Evolutionary conservation across 176 grass and related monocot genomes (phyloP).

Genomic region (Aechmea fasciata): DNA sequence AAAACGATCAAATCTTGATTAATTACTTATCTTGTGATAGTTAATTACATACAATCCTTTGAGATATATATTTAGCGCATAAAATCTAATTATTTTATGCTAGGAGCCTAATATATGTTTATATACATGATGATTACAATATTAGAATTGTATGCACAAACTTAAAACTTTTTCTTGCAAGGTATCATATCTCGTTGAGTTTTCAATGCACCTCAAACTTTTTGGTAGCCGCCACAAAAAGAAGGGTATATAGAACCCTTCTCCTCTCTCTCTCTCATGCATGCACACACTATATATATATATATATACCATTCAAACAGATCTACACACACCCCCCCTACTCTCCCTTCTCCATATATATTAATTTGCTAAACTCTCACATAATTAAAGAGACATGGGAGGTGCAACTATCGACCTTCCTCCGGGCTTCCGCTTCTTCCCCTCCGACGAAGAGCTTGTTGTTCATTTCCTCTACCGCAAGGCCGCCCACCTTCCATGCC

Average conservation of each 20-base stretch:
- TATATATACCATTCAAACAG: background rate
- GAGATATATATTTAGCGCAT: too few relatives aligned
- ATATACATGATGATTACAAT: too few relatives aligned
- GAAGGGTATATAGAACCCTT: background rate
- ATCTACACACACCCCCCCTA: constrained; percentile 16
- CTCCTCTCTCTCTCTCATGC: background rate
- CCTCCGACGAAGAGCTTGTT: constrained; percentile 83
- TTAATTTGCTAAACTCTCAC: constrained; percentile 18
- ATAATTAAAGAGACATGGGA: constrained; percentile 34
- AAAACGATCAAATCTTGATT: too few relatives aligned
- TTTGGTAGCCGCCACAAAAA: background rate
- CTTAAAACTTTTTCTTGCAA: background rate
- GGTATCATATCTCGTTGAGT: background rate
- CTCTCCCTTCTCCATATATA: constrained; percentile 12
- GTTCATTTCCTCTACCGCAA: constrained; percentile 81
- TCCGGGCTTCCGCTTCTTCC: constrained; percentile 92
- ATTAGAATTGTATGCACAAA: too few relatives aligned
- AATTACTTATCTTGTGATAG: too few relatives aligned
- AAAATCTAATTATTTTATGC: too few relatives aligned
- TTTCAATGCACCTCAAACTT: background rate
- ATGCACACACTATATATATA: background rate
- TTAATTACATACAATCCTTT: too few relatives aligned
- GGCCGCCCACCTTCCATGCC: constrained; percentile 51
- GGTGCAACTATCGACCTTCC: constrained; percentile 54
- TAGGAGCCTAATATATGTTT: too few relatives aligned